Evolutionary conservation across 2,329 filamentous ascomycete species (phyloP), one percentile per base, ranked within the genome.

Genomic region (Aureobasidium mangrovei): DNA sequence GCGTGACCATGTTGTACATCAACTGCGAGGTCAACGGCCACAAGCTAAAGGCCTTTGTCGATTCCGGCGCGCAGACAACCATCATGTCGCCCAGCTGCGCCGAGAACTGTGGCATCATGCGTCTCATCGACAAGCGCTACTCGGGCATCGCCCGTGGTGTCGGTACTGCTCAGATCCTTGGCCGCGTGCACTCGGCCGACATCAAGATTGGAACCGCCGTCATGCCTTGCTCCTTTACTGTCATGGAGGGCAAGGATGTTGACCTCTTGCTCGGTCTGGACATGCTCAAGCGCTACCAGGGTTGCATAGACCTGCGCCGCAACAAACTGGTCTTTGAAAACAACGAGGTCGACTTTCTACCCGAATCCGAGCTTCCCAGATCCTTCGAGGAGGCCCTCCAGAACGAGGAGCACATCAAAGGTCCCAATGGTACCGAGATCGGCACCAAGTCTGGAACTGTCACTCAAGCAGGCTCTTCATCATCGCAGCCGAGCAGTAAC

Each of bases 221-320:
- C 67, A 77, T 98, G 62, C 85, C 91, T 2, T 97, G 91, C 73
- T 93, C 90, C 57, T 98, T 98, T 70, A 98, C 93, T 3, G 93
- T 98, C 65, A 98, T 98, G 93, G 93, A 98, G 73, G 93, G 93
- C 60, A 98, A 97, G 71, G 84, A 89, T 51, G 93, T 98, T 27
- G 93, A 97, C 67, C 77, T 98, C 18, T 79, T 98, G 2, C 81
- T 98, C 9, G 93, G 93, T 3, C 75, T 98, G 40, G 93, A 98
- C 69, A 98, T 98, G 88, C 78, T 98, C 58, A 96, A 95, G 73
- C 83, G 93, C 38, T 91, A 97, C 70, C 91, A 95, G 70, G 93
- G 91, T 35, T 86, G 80, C 62, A 91, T 98, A 64, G 93, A 98
- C 68, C 78, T 98, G 9, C 80, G 83, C 59, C 85, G 85, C 64